Evolutionary conservation across 1,139 yeast species (phyloP).

Genomic region (Hanseniaspora sp.): DNA sequence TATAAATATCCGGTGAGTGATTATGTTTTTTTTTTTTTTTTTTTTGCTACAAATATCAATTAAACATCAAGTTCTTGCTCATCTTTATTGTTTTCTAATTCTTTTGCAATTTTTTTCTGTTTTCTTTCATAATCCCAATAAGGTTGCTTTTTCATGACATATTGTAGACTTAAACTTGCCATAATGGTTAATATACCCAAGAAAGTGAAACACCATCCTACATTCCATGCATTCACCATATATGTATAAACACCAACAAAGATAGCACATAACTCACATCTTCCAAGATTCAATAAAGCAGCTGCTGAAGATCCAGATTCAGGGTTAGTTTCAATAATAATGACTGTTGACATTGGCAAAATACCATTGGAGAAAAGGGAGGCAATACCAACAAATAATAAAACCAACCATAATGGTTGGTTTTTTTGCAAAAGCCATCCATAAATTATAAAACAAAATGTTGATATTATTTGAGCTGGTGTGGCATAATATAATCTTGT

Average conservation of each 20-base stretch:
- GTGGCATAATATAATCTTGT: constrained; percentile 38
- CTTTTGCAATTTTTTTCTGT: neutral
- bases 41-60: too few relatives aligned
- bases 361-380: constrained; percentile 45
- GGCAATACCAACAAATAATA: constrained; percentile 44
- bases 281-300: constrained; percentile 47
- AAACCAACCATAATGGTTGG: constrained; percentile 43
- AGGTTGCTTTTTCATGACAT: constrained; percentile 8
- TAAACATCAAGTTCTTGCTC: too few relatives aligned
- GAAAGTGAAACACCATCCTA: constrained; percentile 58
- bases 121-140: constrained; percentile 13
- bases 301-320: constrained; percentile 49
- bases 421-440: constrained; percentile 58
- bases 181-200: constrained; percentile 10
- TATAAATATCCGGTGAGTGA: too few relatives aligned
- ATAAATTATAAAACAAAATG: constrained; percentile 40
- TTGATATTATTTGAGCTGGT: constrained; percentile 31
- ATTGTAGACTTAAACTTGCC: constrained; percentile 1
- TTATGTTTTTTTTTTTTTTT: too few relatives aligned
- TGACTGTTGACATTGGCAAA: constrained; percentile 41
- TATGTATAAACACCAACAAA: constrained; percentile 51
- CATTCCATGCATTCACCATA: constrained; percentile 42
- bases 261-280: constrained; percentile 52
- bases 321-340: constrained; percentile 54
- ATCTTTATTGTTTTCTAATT: too few relatives aligned